Conservation (phyloP, 805 yeast genomes). For the Ogataea henricii region DNA sequence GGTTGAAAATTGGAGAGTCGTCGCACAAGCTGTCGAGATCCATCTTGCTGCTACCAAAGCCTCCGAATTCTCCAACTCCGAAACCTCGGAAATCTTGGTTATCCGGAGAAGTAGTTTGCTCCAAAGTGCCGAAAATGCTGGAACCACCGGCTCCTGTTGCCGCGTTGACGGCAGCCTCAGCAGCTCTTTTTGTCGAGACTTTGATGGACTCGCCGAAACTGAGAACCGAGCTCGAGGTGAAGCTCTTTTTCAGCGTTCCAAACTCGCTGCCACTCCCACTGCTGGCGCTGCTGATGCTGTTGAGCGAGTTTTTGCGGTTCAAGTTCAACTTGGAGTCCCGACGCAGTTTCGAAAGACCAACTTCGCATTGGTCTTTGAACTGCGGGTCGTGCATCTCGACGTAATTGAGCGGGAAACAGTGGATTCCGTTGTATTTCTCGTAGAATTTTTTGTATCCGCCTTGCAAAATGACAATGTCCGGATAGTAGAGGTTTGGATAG, state of each 20-base stretch:
- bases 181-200: not conserved
- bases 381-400: constrained; percentile 80
- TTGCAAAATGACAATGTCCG: constrained; percentile 83
- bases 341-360: constrained; percentile 42
- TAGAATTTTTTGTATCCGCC: constrained; percentile 90
- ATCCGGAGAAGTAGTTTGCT: not conserved
- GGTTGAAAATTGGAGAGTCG: constrained; percentile 22
- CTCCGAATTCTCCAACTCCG: constrained; percentile 33
- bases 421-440: constrained; percentile 48
- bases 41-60: constrained; percentile 24
- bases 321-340: constrained; percentile 35
- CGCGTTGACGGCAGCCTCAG: not conserved
- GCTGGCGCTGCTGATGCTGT: constrained; percentile 8
- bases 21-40: constrained; percentile 30
- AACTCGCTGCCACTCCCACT: constrained; percentile 4
- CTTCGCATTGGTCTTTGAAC: constrained; percentile 46
- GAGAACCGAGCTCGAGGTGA: constrained; percentile 22
- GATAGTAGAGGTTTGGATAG: constrained; percentile 83
- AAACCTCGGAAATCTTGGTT: constrained; percentile 19
- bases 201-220: constrained; percentile 27
- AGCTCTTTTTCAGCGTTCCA: constrained; percentile 19
- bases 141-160: not conserved
- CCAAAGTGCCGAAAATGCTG: not conserved
- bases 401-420: constrained; percentile 78
- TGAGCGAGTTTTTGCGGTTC: constrained; percentile 29